Conservation (phyloP, 306 rosid species). For the Arachis hypogaea region DNA sequence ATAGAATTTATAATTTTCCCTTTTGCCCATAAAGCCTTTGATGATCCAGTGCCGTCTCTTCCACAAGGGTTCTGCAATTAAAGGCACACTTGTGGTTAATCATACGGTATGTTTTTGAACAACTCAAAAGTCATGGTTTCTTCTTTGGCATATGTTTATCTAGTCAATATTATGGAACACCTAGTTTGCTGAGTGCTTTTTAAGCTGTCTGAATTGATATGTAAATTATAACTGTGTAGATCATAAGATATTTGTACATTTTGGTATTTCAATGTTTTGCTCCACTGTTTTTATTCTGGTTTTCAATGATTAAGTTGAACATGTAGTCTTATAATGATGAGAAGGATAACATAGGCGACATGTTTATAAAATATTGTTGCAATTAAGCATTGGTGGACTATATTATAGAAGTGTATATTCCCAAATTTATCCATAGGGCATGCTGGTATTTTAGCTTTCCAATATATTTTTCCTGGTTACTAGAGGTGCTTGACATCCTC, state of each 20-base stretch:
- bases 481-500: constrained; percentile 13
- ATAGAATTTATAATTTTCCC: constrained; percentile 26
- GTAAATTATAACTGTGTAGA: neutral
- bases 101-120: constrained; percentile 52
- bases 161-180: neutral
- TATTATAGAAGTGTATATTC: constrained; percentile 19
- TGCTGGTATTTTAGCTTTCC: constrained; percentile 3
- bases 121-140: neutral
- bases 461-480: constrained; percentile 11
- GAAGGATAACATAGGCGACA: neutral
- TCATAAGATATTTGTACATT: neutral
- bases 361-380: neutral
- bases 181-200: constrained; percentile 14
- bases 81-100: constrained; percentile 79
- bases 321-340: neutral
- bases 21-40: constrained; percentile 59
- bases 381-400: constrained; percentile 13
- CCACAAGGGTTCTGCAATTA: constrained; percentile 66
- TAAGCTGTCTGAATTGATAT: constrained; percentile 17
- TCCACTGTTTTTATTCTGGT: neutral
- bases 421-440: neutral
- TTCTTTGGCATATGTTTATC: neutral
- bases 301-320: constrained; percentile 1
- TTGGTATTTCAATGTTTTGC: neutral
- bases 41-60: constrained; percentile 78